Percentiles rank a stretch among this genome's conserved stretches.
Evolutionary conservation across 306 rosid genomes (phyloP).

Genomic region (Trifolium repens): DNA sequence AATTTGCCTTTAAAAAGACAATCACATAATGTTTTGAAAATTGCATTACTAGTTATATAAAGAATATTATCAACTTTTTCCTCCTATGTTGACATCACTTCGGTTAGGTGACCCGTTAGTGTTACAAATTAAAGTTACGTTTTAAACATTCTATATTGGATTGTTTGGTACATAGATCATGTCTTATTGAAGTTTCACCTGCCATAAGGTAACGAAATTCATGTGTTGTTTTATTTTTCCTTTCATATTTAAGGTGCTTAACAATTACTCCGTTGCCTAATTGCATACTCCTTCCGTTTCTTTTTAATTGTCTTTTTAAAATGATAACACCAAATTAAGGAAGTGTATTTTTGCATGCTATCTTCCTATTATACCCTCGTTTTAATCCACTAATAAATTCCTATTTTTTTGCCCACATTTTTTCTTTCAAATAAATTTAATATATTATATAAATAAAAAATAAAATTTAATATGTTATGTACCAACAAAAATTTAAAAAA

Average conservation of each 20-base stretch:
- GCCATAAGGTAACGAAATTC: constrained; percentile 42
- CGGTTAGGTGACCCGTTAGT: constrained; percentile 45
- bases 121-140: constrained; percentile 39
- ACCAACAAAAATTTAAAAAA: no score
- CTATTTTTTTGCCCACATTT: no score
- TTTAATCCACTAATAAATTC: no score
- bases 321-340: no score
- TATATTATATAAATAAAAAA: no score
- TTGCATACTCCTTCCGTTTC: no score
- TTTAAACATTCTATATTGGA: constrained; percentile 37
- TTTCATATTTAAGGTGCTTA: neutral
- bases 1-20: constrained; percentile 18
- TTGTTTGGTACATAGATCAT: constrained; percentile 43
- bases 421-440: no score
- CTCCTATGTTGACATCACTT: constrained; percentile 41
- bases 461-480: no score
- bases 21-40: constrained; percentile 35
- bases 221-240: constrained; percentile 21
- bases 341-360: no score
- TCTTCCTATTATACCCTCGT: no score
- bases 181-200: constrained; percentile 49
- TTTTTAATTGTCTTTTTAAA: no score
- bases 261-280: neutral
- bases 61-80: constrained; percentile 39
- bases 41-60: constrained; percentile 5